These are phyloP conservation scores for Manihot esculenta DNA, from an alignment of 441 rosid genomes.

Conservation along the genomic window DNA sequence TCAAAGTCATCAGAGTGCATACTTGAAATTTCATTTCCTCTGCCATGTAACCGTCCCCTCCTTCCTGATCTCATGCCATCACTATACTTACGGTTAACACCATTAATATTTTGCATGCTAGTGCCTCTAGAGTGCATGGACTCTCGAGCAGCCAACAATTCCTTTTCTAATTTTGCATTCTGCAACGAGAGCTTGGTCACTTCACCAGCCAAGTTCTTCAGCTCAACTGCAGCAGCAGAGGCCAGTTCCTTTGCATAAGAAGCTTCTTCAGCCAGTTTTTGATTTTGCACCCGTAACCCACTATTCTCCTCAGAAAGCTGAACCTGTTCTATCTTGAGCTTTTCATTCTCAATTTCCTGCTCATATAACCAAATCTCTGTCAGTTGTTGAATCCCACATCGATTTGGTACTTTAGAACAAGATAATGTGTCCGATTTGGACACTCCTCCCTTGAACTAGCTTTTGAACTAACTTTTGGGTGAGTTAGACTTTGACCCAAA, in stretches of 20 bases:
- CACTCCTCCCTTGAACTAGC: too few relatives aligned
- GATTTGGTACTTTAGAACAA: too few relatives aligned
- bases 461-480: too few relatives aligned
- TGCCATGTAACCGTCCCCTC: conserved; percentile 71
- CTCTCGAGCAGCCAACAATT: conserved; percentile 68
- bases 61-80: conserved; percentile 69
- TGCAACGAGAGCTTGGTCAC: conserved; percentile 89
- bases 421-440: too few relatives aligned
- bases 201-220: conserved; percentile 93
- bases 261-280: conserved; percentile 94
- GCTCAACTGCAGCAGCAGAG: conserved; percentile 99
- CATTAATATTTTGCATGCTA: conserved; percentile 42
- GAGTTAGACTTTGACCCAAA: too few relatives aligned
- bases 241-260: conserved; percentile 97
- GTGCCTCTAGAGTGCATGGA: conserved; percentile 54
- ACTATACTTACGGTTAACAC: conserved; percentile 52
- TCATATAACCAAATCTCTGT: conserved; percentile 22
- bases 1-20: conserved; percentile 59
- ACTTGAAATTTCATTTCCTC: conserved; percentile 52
- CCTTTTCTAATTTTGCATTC: conserved; percentile 84
- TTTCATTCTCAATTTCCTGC: conserved; percentile 85
- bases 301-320: conserved; percentile 84
- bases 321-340: conserved; percentile 70
- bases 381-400: too few relatives aligned
- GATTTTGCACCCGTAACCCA: conserved; percentile 76